Evolutionary conservation across 306 rosid species (phyloP).

Genomic region (Leucaena leucocephala): DNA sequence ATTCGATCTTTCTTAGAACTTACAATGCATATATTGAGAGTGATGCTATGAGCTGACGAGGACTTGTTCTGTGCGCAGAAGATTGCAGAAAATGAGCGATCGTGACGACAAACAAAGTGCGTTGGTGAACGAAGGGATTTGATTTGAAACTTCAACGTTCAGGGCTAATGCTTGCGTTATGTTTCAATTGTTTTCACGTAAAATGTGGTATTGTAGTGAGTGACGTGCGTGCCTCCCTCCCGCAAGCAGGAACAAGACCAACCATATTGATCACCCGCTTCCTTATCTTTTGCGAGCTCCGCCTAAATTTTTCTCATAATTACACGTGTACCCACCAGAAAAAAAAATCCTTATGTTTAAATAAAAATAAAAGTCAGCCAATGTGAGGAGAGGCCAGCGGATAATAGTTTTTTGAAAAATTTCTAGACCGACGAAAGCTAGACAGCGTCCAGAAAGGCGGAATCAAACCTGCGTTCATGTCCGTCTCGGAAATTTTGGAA

Average conservation of each 20-base stretch:
- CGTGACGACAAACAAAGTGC: neutral
- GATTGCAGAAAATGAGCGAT: neutral
- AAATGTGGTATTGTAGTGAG: too few relatives aligned
- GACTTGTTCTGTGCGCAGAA: neutral
- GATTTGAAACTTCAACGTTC: conserved; percentile 5
- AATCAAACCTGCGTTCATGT: conserved; percentile 58
- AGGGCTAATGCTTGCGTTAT: neutral
- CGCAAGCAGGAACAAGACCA: neutral
- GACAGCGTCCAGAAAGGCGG: conserved; percentile 40
- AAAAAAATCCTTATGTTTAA: neutral
- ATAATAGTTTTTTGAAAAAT: neutral
- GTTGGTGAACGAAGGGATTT: neutral
- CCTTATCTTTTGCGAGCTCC: neutral
- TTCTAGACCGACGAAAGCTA: neutral
- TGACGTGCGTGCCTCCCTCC: too few relatives aligned
- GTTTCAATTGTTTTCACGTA: too few relatives aligned
- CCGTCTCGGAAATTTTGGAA: conserved; percentile 42
- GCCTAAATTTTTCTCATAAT: neutral
- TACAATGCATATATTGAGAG: neutral
- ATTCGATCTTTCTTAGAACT: neutral
- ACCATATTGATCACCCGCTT: neutral
- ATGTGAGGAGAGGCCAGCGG: conserved; percentile 27
- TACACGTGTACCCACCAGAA: neutral
- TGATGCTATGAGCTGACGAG: neutral
- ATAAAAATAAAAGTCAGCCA: neutral